Conservation (phyloP, 768 basidiomycete genomes). For the Hygrocybe coccinea region DNA sequence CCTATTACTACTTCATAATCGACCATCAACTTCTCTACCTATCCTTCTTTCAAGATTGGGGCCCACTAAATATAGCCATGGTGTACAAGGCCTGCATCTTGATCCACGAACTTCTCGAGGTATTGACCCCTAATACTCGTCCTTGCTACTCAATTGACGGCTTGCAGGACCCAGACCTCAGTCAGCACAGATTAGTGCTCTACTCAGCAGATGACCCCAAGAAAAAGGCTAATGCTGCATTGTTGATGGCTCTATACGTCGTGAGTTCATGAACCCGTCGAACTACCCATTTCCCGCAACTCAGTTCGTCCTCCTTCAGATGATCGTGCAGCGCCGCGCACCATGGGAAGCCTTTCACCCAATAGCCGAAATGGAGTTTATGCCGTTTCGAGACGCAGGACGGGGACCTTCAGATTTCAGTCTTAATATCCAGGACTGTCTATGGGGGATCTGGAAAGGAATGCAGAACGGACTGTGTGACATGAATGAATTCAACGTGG, state of each 20-base stretch:
- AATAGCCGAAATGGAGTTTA: slow-evolving; percentile 86
- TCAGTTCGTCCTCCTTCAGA: slow-evolving; percentile 42
- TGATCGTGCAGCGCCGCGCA: slow-evolving; percentile 85
- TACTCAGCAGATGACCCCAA: slow-evolving; percentile 85
- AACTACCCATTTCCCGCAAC: slow-evolving; percentile 1
- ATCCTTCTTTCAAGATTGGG: slow-evolving; percentile 94
- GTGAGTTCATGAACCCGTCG: slow-evolving; percentile 66
- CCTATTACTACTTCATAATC: slow-evolving; percentile 88
- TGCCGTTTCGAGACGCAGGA: slow-evolving; percentile 95
- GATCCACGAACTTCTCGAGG: slow-evolving; percentile 84
- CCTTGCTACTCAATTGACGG: slow-evolving; percentile 35
- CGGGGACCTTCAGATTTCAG: slow-evolving; percentile 89
- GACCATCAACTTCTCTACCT: slow-evolving; percentile 90
- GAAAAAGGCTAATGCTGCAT: slow-evolving; percentile 87
- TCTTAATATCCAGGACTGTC: slow-evolving; percentile 87
- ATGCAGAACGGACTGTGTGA: slow-evolving; percentile 91
- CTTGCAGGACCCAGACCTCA: slow-evolving; percentile 66
- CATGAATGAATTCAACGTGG: slow-evolving; percentile 88
- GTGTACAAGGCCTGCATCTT: slow-evolving; percentile 90
- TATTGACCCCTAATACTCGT: slow-evolving; percentile 29
- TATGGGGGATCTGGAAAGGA: slow-evolving; percentile 84
- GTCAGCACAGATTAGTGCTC: slow-evolving; percentile 71
- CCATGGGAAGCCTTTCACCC: slow-evolving; percentile 97
- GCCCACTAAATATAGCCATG: slow-evolving; percentile 88
- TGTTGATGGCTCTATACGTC: slow-evolving; percentile 90